A percentile compares a stretch with the other conserved stretches of the same genome.
These are phyloP conservation scores for Syzygium grande DNA, from an alignment of 345 rosid species.

Conservation along the genomic window DNA sequence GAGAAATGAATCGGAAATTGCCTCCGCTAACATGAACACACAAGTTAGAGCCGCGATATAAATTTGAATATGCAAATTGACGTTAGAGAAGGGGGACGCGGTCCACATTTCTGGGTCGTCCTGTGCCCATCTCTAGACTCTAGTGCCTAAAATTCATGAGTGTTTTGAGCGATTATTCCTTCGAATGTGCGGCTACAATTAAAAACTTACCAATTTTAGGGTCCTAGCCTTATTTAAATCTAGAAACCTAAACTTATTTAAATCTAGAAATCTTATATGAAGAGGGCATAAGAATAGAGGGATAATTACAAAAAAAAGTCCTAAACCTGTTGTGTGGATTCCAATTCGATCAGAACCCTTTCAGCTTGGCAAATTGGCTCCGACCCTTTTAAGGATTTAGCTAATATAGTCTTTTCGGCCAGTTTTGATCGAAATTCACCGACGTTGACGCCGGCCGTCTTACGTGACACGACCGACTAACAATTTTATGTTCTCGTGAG, in stretches of 20 bases:
- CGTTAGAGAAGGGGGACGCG: not conserved
- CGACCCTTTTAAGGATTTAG: too few relatives aligned
- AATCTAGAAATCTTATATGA: not conserved
- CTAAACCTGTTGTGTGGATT: too few relatives aligned
- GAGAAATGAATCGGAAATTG: not conserved
- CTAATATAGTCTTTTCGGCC: too few relatives aligned
- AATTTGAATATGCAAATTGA: not conserved
- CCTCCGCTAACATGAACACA: not conserved
- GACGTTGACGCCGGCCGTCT: too few relatives aligned
- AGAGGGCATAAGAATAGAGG: not conserved
- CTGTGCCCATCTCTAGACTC: not conserved
- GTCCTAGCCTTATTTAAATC: not conserved
- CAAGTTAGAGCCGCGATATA: not conserved
- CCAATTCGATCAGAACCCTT: too few relatives aligned
- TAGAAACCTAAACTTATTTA: not conserved
- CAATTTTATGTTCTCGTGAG: too few relatives aligned
- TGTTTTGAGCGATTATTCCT: not conserved
- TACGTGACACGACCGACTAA: too few relatives aligned
- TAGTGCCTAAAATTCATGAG: not conserved
- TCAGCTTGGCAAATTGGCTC: too few relatives aligned
- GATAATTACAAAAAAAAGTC: not conserved
- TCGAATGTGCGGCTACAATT: not conserved
- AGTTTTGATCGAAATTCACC: too few relatives aligned
- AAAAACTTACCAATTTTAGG: not conserved
- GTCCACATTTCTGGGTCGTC: not conserved